Evolutionary conservation across 352 stramenopile genomes (phyloP).

Genomic region (Phytophthora melonis): DNA sequence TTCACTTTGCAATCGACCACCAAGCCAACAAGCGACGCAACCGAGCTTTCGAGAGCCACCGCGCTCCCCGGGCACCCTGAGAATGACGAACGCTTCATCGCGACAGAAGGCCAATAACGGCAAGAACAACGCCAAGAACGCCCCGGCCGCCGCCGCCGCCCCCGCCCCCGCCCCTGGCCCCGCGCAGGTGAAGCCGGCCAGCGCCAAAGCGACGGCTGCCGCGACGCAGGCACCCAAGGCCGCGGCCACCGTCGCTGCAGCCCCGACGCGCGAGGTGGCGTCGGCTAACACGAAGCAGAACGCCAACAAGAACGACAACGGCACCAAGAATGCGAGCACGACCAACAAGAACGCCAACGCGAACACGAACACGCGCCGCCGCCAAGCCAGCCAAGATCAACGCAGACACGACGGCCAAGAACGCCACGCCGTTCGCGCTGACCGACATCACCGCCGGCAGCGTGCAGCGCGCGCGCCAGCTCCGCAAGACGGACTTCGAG

Average conservation of each 20-base stretch:
- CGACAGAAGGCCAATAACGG: conserved; percentile 6
- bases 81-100: conserved; percentile 1
- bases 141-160: background rate
- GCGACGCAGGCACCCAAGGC: background rate
- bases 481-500: conserved; percentile 14
- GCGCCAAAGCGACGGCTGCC: background rate
- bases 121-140: conserved; percentile 4
- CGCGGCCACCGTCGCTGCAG: background rate
- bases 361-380: background rate
- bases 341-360: background rate
- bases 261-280: background rate
- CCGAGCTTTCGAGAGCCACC: conserved; percentile 3
- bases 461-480: conserved; percentile 13
- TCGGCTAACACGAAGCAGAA: background rate
- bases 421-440: background rate
- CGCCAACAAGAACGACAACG: background rate
- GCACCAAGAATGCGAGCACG: background rate
- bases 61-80: background rate
- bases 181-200: conserved; percentile 1
- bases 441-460: conserved; percentile 6
- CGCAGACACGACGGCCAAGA: too few species aligned
- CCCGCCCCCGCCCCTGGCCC: background rate
- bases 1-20: conserved; percentile 11
- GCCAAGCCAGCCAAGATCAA: background rate
- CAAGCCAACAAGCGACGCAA: conserved; percentile 2